A percentile compares a stretch with the other conserved stretches of the same genome.
phyloP scores from a whole-genome alignment of 108 stramenopile genomes.

The Cyclostephanos tholiformis region DNA sequence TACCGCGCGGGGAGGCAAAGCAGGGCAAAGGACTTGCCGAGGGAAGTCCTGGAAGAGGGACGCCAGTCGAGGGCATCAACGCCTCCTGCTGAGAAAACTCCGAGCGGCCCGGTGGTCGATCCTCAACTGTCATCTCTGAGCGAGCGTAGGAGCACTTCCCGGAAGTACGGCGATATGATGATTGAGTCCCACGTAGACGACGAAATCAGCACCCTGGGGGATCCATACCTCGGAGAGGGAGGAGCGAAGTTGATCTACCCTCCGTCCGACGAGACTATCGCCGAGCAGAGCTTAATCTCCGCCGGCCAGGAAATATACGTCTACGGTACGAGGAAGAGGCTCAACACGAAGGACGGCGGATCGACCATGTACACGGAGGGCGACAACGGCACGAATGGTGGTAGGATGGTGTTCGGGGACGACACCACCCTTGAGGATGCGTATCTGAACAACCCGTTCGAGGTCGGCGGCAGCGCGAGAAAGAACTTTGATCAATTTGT shows the following conservation, averaged over 20 bases:
- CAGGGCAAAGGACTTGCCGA: constrained; percentile 4
- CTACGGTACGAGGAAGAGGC: constrained; percentile 19
- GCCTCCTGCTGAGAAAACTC: background rate
- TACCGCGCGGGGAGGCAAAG: constrained; percentile 1
- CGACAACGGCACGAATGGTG: constrained; percentile 11
- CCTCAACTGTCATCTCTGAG: background rate
- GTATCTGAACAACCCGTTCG: constrained; percentile 24
- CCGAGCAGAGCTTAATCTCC: constrained; percentile 32
- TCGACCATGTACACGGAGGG: constrained; percentile 31
- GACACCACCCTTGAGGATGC: constrained; percentile 44
- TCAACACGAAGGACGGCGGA: constrained; percentile 28
- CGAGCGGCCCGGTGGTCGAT: too few species aligned
- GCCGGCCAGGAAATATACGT: constrained; percentile 32
- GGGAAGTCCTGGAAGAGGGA: background rate
- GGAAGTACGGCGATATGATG: constrained; percentile 29
- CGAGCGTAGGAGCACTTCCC: background rate
- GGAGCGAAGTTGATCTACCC: constrained; percentile 10
- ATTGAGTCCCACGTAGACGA: constrained; percentile 53
- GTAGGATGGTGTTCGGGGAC: constrained; percentile 40
- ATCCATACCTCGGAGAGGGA: constrained; percentile 75
- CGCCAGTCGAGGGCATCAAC: background rate
- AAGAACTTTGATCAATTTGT: constrained; percentile 23
- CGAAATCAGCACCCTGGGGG: constrained; percentile 82
- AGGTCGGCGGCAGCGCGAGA: constrained; percentile 19
- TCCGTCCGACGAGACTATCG: constrained; percentile 32